Evolutionary conservation across 2,329 filamentous ascomycete species (phyloP).

Genomic region (Fusarium decemcellulare): DNA sequence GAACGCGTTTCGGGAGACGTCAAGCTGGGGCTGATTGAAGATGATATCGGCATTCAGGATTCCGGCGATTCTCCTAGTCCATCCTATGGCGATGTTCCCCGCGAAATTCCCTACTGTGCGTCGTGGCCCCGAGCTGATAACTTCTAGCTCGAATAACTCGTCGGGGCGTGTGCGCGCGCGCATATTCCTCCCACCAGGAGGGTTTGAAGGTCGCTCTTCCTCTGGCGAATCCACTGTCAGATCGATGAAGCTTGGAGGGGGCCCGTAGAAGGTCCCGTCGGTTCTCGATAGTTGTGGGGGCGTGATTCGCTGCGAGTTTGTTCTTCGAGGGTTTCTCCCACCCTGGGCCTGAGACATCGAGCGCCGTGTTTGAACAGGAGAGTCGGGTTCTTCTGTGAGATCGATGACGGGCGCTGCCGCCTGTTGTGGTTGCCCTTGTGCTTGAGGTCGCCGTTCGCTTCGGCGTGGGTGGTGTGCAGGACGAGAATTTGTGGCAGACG

Average conservation of each 20-base stretch:
- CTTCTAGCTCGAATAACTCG: conserved; percentile 48
- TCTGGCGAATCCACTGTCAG: conserved; percentile 64
- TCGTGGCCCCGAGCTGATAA: conserved; percentile 39
- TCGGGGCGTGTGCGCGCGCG: conserved; percentile 36
- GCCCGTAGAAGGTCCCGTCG: conserved; percentile 59
- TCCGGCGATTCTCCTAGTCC: conserved; percentile 46
- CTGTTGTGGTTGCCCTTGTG: conserved; percentile 24
- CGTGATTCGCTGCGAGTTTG: conserved; percentile 56
- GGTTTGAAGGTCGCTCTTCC: conserved; percentile 46
- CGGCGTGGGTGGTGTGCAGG: conserved; percentile 14
- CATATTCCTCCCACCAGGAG: conserved; percentile 32
- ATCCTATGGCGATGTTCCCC: conserved; percentile 40
- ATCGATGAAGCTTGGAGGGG: conserved; percentile 61
- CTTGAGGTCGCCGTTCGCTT: conserved; percentile 14
- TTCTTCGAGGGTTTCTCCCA: conserved; percentile 57
- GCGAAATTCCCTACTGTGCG: conserved; percentile 40
- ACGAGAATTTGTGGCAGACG: conserved; percentile 14
- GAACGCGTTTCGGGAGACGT: conserved; percentile 50
- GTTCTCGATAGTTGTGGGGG: conserved; percentile 61
- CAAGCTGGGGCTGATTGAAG: conserved; percentile 41
- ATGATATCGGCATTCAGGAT: conserved; percentile 44
- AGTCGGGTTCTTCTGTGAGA: conserved; percentile 66
- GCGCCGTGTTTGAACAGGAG: conserved; percentile 55
- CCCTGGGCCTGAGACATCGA: conserved; percentile 42
- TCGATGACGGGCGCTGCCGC: conserved; percentile 59